Conservation (phyloP, 305 asterid species). For the Fraxinus sp. region DNA sequence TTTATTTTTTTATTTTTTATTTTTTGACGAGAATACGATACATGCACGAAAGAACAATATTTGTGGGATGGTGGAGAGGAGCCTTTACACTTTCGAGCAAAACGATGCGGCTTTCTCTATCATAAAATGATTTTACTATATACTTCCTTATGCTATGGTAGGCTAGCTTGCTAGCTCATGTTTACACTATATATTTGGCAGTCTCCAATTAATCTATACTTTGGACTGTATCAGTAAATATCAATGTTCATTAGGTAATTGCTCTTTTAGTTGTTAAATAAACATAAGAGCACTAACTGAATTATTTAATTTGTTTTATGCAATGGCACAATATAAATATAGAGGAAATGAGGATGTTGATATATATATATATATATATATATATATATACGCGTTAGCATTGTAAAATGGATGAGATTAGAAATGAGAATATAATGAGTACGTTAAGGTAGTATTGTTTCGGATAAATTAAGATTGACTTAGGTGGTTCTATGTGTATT, state of each 20-base stretch:
- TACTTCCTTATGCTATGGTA: not conserved
- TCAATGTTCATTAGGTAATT: not conserved
- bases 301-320: not conserved
- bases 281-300: not conserved
- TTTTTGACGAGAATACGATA: conserved; percentile 19
- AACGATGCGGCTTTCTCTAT: conserved; percentile 59
- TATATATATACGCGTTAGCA: not conserved
- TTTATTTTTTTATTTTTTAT: conserved; percentile 5
- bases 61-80: conserved; percentile 37
- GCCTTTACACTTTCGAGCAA: conserved; percentile 48
- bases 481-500: not conserved
- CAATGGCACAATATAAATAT: not conserved
- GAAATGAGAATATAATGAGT: not conserved
- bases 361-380: not conserved
- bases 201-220: not conserved
- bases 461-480: not conserved
- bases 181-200: not conserved
- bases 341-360: not conserved
- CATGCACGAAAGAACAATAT: conserved; percentile 25
- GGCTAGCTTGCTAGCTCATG: not conserved
- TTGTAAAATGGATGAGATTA: not conserved
- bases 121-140: conserved; percentile 15
- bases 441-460: not conserved
- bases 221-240: not conserved
- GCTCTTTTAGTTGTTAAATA: not conserved